Evolutionary conservation across 257 asterid species (phyloP).

Genomic region (Fraxinus americana): DNA sequence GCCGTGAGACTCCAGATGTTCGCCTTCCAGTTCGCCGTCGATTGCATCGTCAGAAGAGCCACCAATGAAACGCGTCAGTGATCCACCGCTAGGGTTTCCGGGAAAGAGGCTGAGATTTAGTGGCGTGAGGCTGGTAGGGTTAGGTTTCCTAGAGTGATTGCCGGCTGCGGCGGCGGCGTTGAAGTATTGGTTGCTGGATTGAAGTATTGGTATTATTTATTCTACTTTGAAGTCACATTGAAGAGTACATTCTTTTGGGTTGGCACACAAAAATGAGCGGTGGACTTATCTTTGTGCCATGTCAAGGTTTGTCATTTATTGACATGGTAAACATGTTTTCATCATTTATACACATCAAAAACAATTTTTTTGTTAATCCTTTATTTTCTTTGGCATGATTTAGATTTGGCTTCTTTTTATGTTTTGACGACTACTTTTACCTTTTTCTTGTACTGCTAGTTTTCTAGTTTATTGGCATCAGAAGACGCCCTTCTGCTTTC

Average conservation of each 20-base stretch:
- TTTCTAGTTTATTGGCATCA: background rate
- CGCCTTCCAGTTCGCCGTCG: too few relatives aligned
- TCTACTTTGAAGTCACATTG: background rate
- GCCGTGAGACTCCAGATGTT: too few relatives aligned
- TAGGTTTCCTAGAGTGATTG: too few relatives aligned
- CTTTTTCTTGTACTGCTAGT: background rate
- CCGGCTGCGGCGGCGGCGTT: too few relatives aligned
- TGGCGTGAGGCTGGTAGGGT: too few relatives aligned
- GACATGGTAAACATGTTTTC: background rate
- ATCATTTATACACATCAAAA: background rate
- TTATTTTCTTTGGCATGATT: background rate
- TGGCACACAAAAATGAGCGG: background rate
- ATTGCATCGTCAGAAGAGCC: too few relatives aligned
- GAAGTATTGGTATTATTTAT: background rate
- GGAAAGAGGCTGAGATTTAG: too few relatives aligned
- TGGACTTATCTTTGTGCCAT: background rate
- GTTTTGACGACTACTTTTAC: background rate
- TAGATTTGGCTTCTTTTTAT: background rate
- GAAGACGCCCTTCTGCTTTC: background rate
- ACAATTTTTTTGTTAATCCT: background rate
- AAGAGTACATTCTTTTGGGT: background rate
- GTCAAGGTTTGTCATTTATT: slow-evolving; percentile 1
- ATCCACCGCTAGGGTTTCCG: too few relatives aligned
- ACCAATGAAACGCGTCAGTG: too few relatives aligned
- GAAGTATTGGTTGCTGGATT: too few relatives aligned